Conservation (phyloP, 148 eudicot genomes). For the Diospyros kaki region DNA sequence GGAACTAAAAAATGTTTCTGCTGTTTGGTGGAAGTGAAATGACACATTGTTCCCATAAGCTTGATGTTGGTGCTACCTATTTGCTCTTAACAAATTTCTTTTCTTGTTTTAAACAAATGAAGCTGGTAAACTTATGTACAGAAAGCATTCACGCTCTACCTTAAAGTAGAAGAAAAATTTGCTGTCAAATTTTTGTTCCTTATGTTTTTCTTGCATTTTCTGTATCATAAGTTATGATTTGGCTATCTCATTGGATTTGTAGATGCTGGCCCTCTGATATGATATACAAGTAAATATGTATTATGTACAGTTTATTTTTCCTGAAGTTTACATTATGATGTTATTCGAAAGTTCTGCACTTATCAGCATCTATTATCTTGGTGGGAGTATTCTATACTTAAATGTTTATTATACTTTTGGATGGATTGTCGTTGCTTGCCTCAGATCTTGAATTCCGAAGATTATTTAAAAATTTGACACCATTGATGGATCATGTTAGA, state of each 20-base stretch:
- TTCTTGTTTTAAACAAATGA: neutral
- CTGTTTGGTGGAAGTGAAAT: too few species aligned
- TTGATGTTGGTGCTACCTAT: neutral
- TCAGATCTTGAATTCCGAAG: too few species aligned
- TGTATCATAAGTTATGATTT: neutral
- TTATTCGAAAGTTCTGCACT: neutral
- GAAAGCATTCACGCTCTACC: neutral
- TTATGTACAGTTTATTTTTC: neutral
- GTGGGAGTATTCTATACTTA: neutral
- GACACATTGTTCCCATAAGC: too few species aligned
- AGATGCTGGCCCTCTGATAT: slow-evolving; percentile 1
- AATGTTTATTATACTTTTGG: neutral
- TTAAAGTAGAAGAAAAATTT: neutral
- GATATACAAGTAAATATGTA: too few species aligned
- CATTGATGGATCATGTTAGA: neutral
- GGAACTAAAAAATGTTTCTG: too few species aligned
- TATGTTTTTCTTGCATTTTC: neutral
- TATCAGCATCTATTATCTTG: neutral
- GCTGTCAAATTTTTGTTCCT: too few species aligned
- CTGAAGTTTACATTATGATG: neutral
- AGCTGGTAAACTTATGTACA: neutral
- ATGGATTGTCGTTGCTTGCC: neutral
- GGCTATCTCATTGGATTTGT: neutral
- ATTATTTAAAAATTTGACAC: neutral
- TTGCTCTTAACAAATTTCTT: neutral